Evolutionary conservation across 2,329 filamentous ascomycete species (phyloP).

Genomic region (Fusarium piperis): DNA sequence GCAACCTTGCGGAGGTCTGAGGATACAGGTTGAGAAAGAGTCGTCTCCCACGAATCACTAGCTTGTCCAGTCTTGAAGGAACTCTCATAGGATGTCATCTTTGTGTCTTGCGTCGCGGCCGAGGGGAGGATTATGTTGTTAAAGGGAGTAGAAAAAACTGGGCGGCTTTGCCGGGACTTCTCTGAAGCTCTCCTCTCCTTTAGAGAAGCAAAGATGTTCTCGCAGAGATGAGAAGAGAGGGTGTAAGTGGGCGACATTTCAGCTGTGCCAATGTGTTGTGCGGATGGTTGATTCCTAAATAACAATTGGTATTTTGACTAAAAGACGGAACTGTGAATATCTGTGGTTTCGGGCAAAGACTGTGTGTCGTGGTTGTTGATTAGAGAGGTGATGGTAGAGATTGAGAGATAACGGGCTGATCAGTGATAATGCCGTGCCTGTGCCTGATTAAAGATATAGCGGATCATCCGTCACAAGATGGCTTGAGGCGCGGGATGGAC

Average conservation of each 20-base stretch:
- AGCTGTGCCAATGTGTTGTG: background rate
- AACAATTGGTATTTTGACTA: too few species aligned
- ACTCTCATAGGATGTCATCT: background rate
- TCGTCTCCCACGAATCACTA: background rate
- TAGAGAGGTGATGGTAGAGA: background rate
- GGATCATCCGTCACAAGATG: background rate
- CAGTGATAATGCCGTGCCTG: background rate
- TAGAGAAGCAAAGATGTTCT: slow-evolving; percentile 1
- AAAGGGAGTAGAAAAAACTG: background rate
- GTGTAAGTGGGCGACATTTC: slow-evolving; percentile 15
- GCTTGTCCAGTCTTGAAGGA: background rate
- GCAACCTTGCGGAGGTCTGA: background rate
- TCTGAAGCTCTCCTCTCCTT: background rate
- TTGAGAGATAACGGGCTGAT: background rate
- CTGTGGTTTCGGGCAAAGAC: background rate
- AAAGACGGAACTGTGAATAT: background rate
- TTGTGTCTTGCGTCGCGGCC: background rate
- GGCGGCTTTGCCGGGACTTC: background rate
- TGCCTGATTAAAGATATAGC: background rate
- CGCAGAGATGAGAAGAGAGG: slow-evolving; percentile 6
- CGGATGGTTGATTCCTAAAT: background rate
- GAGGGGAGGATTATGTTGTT: background rate
- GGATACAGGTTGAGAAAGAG: background rate
- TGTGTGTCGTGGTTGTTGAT: background rate
- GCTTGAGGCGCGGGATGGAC: background rate